Conservation (phyloP, 1,284 basidiomycete genomes). For the Ceratobasidium sp. region DNA sequence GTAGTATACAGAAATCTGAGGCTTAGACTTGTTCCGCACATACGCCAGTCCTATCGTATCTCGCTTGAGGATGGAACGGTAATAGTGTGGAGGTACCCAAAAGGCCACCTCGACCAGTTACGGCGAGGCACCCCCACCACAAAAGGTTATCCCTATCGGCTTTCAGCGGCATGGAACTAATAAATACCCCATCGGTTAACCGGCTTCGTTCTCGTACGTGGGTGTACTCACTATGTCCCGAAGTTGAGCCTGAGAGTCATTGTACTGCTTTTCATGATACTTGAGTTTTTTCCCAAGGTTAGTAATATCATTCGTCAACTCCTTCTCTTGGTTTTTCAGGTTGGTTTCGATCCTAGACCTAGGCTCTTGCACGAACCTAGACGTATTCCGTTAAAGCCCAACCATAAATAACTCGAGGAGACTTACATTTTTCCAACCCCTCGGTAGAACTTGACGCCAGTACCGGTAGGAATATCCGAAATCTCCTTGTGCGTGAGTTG, state of each 20-base stretch:
- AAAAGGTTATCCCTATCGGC: neutral
- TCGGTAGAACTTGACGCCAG: slow-evolving; percentile 73
- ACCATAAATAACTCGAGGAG: neutral
- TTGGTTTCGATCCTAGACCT: slow-evolving; percentile 77
- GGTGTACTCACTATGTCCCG: slow-evolving; percentile 76
- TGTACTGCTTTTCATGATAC: slow-evolving; percentile 89
- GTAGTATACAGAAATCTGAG: neutral
- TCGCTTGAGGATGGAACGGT: too few relatives aligned
- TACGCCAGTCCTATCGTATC: too few relatives aligned
- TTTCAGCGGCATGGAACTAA: slow-evolving; percentile 34
- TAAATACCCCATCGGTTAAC: neutral
- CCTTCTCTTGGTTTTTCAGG: slow-evolving; percentile 76
- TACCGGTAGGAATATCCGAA: slow-evolving; percentile 55
- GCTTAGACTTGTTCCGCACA: too few relatives aligned
- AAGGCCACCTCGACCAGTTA: too few relatives aligned
- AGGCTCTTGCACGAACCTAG: slow-evolving; percentile 89
- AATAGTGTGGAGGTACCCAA: too few relatives aligned
- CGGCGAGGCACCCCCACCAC: neutral
- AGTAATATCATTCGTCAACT: slow-evolving; percentile 78
- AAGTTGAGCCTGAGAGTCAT: slow-evolving; percentile 83
- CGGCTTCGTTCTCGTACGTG: neutral
- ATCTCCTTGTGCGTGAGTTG: slow-evolving; percentile 85
- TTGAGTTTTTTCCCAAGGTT: slow-evolving; percentile 84
- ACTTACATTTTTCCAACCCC: slow-evolving; percentile 91
- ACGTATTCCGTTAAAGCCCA: neutral